phyloP scores from a whole-genome alignment of 139 green algal species.

The Yamagishiella unicocca region DNA sequence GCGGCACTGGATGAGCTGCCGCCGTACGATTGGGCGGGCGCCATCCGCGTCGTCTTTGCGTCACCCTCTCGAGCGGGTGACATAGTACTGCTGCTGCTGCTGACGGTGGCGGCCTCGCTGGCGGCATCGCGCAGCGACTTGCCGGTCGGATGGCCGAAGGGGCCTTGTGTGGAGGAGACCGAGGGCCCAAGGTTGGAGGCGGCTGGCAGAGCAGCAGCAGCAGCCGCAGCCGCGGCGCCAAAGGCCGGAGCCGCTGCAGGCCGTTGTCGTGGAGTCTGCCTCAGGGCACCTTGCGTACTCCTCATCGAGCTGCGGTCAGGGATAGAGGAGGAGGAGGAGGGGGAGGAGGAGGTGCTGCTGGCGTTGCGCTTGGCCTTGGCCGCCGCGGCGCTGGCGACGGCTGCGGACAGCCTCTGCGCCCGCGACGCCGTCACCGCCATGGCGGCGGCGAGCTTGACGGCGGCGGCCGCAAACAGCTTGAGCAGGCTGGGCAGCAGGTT shows the following conservation, averaged over 20 bases:
- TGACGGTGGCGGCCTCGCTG: background rate
- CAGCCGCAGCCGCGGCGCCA: background rate
- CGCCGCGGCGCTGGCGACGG: too few relatives aligned
- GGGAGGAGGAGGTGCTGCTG: too few relatives aligned
- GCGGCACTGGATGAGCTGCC: background rate
- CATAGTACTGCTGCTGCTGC: background rate
- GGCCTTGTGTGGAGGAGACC: background rate
- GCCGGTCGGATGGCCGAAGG: conserved; percentile 22
- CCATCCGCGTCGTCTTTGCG: background rate
- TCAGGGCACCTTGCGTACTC: too few relatives aligned
- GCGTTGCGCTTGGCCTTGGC: too few relatives aligned
- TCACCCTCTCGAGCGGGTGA: too few relatives aligned
- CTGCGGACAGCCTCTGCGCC: background rate
- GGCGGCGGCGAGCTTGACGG: background rate
- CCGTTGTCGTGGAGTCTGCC: too few relatives aligned
- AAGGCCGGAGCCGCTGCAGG: background rate
- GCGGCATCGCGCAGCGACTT: background rate
- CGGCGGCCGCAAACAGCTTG: background rate
- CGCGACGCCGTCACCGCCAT: background rate
- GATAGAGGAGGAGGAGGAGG: too few relatives aligned
- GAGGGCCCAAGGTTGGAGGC: background rate
- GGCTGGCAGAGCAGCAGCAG: background rate
- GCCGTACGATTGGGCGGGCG: background rate
- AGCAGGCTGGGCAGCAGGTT: conserved; percentile 43
- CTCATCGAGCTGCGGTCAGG: too few relatives aligned